These are phyloP conservation scores for Pestalotiopsis fici DNA, from an alignment of 2,329 filamentous ascomycete genomes.

Conservation along the genomic window DNA sequence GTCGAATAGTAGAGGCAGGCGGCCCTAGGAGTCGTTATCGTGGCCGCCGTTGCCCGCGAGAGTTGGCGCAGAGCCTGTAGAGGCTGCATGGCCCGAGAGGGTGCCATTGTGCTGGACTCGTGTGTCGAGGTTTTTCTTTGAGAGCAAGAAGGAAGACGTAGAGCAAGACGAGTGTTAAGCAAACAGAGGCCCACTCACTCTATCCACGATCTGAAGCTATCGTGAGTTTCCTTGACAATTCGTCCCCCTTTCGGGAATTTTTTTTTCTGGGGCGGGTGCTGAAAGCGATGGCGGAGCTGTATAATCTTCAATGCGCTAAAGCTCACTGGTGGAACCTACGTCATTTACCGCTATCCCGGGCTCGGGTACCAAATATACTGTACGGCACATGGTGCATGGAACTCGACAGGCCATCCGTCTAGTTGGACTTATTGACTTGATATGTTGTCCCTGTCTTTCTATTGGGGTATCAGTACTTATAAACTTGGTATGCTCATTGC, in stretches of 20 bases:
- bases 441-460: neutral
- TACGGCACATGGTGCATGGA: no score
- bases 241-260: neutral
- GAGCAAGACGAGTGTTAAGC: neutral
- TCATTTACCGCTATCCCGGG: constrained; percentile 10
- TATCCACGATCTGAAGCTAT: neutral
- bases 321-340: neutral
- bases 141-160: neutral
- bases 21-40: neutral
- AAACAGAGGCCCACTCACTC: neutral
- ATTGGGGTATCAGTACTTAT: no score
- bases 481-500: no score
- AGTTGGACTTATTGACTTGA: neutral
- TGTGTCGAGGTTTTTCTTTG: neutral
- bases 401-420: neutral
- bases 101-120: neutral
- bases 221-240: neutral
- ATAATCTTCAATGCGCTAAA: neutral
- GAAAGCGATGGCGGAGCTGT: neutral
- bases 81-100: neutral
- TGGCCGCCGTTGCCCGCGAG: neutral
- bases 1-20: neutral
- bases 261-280: neutral
- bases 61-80: neutral
- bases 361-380: constrained; percentile 16